Evolutionary conservation across 305 asterid genomes (phyloP).

Genomic region (Fraxinus xanthoxyloides): DNA sequence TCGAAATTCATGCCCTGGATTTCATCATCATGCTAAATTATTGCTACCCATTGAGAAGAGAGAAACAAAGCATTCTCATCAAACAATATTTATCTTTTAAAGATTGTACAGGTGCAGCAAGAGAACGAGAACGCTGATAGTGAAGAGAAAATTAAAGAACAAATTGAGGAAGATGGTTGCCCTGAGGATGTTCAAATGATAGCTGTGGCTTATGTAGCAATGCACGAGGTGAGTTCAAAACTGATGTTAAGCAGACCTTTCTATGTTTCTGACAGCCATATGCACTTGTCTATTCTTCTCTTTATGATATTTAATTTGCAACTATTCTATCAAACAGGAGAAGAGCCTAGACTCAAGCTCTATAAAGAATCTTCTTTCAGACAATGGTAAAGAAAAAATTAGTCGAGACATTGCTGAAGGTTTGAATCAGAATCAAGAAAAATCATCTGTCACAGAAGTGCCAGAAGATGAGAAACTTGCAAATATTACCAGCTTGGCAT

Average conservation of each 20-base stretch:
- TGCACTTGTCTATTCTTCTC: constrained; percentile 19
- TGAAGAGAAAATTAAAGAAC: constrained; percentile 4
- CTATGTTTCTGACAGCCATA: background rate
- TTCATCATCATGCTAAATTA: background rate
- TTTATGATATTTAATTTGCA: background rate
- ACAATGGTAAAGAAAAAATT: constrained; percentile 36
- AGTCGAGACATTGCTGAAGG: constrained; percentile 16
- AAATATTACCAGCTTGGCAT: constrained; percentile 27
- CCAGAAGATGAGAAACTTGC: constrained; percentile 29
- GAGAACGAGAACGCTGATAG: constrained; percentile 21
- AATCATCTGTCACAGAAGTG: constrained; percentile 19
- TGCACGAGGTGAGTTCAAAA: constrained; percentile 1
- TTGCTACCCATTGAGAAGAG: background rate
- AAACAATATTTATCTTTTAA: constrained; percentile 11
- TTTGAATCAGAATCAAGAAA: constrained; percentile 26
- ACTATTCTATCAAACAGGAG: background rate
- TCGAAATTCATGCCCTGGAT: background rate
- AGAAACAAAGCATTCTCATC: background rate
- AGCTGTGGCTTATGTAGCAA: constrained; percentile 4
- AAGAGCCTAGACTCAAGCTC: background rate
- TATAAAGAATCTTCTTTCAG: constrained; percentile 21
- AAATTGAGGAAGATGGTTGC: constrained; percentile 27
- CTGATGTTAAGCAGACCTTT: background rate
- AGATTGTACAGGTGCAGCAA: constrained; percentile 27
- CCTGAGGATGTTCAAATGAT: constrained; percentile 16